A percentile compares a stretch with the other conserved stretches of the same genome.
Conservation (phyloP, 176 grass and related monocot genomes). For the Urochloa ruziziensis region DNA sequence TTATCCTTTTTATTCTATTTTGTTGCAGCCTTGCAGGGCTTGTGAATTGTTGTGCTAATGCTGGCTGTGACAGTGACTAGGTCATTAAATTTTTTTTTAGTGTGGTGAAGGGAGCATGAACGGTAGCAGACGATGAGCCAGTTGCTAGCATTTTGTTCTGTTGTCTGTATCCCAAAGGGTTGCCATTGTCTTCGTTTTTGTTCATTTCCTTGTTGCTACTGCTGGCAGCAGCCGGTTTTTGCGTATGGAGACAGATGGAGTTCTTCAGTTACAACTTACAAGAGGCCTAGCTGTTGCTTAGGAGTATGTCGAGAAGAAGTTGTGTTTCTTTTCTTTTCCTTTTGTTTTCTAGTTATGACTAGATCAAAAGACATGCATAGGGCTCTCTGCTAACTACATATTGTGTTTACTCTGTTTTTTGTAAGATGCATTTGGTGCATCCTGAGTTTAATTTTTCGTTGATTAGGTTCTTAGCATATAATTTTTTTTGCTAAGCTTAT, state of each 20-base stretch:
- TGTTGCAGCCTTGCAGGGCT: not conserved
- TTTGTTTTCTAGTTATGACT: not conserved
- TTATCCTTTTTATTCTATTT: not conserved
- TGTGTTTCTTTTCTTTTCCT: not conserved
- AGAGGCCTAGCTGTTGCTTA: not conserved
- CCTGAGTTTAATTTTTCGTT: not conserved
- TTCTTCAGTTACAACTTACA: not conserved
- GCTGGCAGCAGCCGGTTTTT: constrained; percentile 7
- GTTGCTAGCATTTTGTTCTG: not conserved
- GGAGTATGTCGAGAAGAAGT: not conserved
- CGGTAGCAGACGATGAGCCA: constrained; percentile 23
- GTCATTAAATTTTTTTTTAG: constrained; percentile 24
- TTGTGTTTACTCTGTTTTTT: not conserved
- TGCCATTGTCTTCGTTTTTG: not conserved
- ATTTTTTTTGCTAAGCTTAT: not conserved
- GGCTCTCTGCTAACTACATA: not conserved
- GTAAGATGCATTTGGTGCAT: not conserved
- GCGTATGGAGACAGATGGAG: not conserved
- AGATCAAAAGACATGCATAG: not conserved
- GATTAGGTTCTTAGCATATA: not conserved
- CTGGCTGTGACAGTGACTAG: not conserved
- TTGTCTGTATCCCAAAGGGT: constrained; percentile 5
- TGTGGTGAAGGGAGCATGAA: constrained; percentile 9
- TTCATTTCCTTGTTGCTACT: constrained; percentile 3
- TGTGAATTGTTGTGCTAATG: not conserved